Percentiles rank a stretch among this genome's conserved stretches.
Evolutionary conservation across 2,329 filamentous ascomycete species (phyloP).

Genomic region (Tolypocladium nubicola): DNA sequence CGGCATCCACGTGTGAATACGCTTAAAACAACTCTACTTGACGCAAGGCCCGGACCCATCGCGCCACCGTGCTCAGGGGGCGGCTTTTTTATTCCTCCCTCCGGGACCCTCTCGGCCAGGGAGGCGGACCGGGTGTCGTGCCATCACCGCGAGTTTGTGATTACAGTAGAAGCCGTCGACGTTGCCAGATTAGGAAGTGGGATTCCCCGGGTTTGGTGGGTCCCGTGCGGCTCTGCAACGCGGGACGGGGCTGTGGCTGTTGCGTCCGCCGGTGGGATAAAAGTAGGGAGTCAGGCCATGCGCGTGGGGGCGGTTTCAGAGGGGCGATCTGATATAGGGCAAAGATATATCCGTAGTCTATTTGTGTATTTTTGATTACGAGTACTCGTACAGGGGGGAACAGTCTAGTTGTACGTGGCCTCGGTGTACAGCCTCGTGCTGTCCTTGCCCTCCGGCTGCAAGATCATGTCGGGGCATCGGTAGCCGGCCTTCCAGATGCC

Average conservation of each 20-base stretch:
- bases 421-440: conserved; percentile 20
- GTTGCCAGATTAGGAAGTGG: neutral
- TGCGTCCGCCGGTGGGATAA: neutral
- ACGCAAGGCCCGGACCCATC: neutral
- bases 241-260: too few relatives aligned
- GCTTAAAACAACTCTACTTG: neutral
- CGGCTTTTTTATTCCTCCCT: too few relatives aligned
- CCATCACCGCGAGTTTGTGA: too few relatives aligned
- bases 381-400: too few relatives aligned
- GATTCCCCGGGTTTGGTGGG: neutral
- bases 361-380: neutral
- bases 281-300: neutral
- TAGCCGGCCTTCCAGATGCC: conserved; percentile 27
- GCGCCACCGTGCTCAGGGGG: too few relatives aligned
- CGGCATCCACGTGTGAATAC: too few relatives aligned
- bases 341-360: neutral
- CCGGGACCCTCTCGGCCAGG: too few relatives aligned
- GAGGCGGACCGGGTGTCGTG: too few relatives aligned
- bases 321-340: neutral
- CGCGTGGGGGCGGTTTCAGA: neutral
- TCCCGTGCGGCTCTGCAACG: neutral
- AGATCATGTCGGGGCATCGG: conserved; percentile 24
- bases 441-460: conserved; percentile 9
- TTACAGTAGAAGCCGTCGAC: neutral
- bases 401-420: conserved; percentile 8